Conservation (phyloP, 441 rosid genomes). For the Gossypium gossypioides region DNA sequence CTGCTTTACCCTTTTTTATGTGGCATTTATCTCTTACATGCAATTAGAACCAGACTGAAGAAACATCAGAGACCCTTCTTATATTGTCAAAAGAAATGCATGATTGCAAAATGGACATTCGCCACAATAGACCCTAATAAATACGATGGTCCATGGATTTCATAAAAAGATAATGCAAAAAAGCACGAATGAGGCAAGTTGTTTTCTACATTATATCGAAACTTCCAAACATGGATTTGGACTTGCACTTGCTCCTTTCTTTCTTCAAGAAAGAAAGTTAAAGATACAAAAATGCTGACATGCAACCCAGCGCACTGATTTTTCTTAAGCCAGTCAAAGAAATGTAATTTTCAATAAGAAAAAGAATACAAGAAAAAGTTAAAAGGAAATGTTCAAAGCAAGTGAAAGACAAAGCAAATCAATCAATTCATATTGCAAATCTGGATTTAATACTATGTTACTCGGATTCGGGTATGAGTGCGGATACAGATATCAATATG, state of each 20-base stretch:
- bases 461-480: too few relatives aligned
- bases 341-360: neutral
- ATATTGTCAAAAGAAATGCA: neutral
- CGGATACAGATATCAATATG: too few relatives aligned
- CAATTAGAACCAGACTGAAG: neutral
- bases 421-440: neutral
- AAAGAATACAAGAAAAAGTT: neutral
- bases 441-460: neutral
- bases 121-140: neutral
- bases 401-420: neutral
- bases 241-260: too few relatives aligned
- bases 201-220: neutral
- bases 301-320: too few relatives aligned
- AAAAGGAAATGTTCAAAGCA: neutral
- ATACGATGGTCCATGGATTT: neutral
- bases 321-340: neutral
- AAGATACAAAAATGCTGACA: too few relatives aligned
- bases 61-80: neutral
- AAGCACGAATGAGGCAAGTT: neutral
- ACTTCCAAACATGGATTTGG: neutral
- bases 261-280: too few relatives aligned
- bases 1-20: neutral
- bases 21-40: neutral
- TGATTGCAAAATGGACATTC: neutral
- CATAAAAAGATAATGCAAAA: neutral